These are phyloP conservation scores for Elsinoe ampelina DNA, from an alignment of 2,329 filamentous ascomycete species.

Conservation along the genomic window DNA sequence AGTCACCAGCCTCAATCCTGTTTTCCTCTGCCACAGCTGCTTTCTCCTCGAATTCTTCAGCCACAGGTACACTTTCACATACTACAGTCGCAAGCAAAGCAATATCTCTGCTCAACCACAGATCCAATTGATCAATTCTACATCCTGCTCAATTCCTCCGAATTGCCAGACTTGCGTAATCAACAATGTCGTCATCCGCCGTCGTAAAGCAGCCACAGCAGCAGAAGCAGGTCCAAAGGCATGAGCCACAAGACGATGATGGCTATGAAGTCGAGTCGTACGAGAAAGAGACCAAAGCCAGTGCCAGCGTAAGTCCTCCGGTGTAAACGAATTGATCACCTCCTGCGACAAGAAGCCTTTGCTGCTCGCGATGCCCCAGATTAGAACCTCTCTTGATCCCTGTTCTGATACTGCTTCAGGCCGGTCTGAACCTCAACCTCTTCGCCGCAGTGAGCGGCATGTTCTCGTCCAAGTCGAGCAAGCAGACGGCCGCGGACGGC, in stretches of 20 bases:
- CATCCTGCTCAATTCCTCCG: not conserved
- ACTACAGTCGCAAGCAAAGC: not conserved
- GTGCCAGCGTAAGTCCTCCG: constrained; percentile 24
- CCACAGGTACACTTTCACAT: not conserved
- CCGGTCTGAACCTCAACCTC: constrained; percentile 30
- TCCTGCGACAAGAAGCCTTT: no score
- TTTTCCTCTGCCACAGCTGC: constrained; percentile 1
- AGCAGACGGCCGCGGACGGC: constrained; percentile 23
- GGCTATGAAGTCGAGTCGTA: constrained; percentile 9
- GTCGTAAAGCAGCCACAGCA: constrained; percentile 16
- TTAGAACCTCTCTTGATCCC: no score
- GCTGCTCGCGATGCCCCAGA: no score
- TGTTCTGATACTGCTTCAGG: constrained; percentile 18
- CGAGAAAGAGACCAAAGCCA: constrained; percentile 24
- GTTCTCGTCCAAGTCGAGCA: constrained; percentile 27
- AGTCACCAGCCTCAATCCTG: constrained; percentile 4
- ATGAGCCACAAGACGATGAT: constrained; percentile 18
- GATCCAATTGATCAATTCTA: not conserved
- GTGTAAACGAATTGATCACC: not conserved
- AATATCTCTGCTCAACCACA: not conserved
- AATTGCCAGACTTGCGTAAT: not conserved
- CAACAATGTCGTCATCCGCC: constrained; percentile 17
- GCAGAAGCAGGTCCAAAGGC: constrained; percentile 7
- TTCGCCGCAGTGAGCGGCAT: constrained; percentile 28
- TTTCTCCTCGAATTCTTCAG: not conserved